A percentile compares a stretch with the other conserved stretches of the same genome.
These are phyloP conservation scores for Wickerhamomyces queroliae DNA, from an alignment of 805 yeast species.

Conservation along the genomic window DNA sequence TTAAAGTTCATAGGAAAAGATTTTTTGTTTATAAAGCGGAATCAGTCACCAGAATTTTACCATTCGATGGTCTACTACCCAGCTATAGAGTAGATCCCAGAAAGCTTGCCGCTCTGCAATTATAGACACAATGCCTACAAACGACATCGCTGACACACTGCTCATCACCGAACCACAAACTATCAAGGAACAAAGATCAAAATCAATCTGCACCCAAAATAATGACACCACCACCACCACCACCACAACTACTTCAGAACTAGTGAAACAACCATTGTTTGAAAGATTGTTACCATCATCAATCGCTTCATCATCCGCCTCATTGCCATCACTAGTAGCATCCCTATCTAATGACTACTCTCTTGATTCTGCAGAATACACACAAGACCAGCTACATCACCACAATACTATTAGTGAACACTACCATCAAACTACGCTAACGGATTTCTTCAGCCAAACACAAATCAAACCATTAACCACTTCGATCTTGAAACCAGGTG, in stretches of 20 bases:
- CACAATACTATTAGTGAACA: not conserved
- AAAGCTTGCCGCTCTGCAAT: too few relatives aligned
- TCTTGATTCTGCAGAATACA: not conserved
- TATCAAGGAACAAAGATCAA: not conserved
- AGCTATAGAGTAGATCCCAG: too few relatives aligned
- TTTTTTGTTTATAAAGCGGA: too few relatives aligned
- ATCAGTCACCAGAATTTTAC: not conserved
- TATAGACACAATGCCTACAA: not conserved
- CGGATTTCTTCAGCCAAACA: not conserved
- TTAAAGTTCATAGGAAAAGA: too few relatives aligned
- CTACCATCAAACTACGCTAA: not conserved
- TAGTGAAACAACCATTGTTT: too few relatives aligned
- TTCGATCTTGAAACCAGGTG: conserved; percentile 54
- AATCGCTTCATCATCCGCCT: not conserved
- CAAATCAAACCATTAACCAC: conserved; percentile 16
- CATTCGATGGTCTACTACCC: too few relatives aligned
- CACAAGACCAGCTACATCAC: not conserved
- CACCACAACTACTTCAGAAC: too few relatives aligned
- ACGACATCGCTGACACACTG: not conserved
- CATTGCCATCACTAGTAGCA: not conserved
- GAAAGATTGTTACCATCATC: not conserved
- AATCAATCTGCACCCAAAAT: too few relatives aligned
- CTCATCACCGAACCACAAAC: not conserved
- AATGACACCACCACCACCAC: too few relatives aligned
- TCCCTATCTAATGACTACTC: not conserved